A percentile compares a stretch with the other conserved stretches of the same genome.
Evolutionary conservation across 73 alveolate species (phyloP).

Genomic region (Blepharisma japonicum): DNA sequence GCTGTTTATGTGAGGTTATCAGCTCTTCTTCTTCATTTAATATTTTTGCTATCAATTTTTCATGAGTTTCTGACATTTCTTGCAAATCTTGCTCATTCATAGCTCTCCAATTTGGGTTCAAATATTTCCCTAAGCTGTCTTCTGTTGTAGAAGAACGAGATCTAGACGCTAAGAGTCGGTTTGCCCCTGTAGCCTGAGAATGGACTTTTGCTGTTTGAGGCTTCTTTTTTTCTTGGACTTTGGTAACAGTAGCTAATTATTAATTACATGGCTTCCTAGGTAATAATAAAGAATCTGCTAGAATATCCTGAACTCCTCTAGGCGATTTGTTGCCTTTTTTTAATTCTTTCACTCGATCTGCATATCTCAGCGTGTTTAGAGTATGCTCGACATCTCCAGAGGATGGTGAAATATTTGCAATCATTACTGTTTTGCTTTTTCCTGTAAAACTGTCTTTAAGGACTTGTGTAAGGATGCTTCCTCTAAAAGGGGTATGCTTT

Average conservation of each 20-base stretch:
- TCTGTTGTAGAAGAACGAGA: background rate
- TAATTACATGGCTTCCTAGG: background rate
- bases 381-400: constrained; percentile 96
- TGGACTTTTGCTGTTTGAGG: background rate
- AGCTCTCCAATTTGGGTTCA: background rate
- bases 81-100: constrained; percentile 11
- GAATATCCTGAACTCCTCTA: constrained; percentile 9
- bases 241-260: background rate
- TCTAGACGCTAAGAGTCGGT: background rate
- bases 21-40: constrained; percentile 97
- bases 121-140: background rate
- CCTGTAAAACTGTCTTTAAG: constrained; percentile 99
- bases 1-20: constrained; percentile 87
- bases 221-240: too few species aligned
- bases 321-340: constrained; percentile 1
- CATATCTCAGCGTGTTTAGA: constrained; percentile 87
- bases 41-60: constrained; percentile 86
- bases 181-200: background rate
- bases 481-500: constrained; percentile 99
- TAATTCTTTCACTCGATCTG: constrained; percentile 36
- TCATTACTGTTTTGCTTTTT: constrained; percentile 98
- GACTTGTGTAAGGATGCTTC: constrained; percentile 97
- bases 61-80: constrained; percentile 77
- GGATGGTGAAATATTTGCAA: constrained; percentile 98
- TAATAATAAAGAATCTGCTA: background rate